These are phyloP conservation scores for Paracorniculantispora psalliotae DNA, from an alignment of 2,329 filamentous ascomycete species.

Conservation along the genomic window DNA sequence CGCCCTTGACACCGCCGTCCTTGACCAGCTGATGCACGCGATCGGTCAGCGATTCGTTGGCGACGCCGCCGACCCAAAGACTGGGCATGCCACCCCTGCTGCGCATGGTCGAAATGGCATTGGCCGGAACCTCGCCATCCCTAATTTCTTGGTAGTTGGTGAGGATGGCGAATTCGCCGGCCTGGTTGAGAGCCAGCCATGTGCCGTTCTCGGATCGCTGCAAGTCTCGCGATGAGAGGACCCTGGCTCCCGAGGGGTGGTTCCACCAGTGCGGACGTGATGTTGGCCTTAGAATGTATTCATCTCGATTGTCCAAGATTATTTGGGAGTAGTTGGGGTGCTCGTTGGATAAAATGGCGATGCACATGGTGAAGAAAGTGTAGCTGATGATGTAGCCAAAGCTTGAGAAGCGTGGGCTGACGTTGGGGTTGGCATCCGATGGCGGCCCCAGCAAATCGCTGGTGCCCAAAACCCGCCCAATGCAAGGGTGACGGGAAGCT, in stretches of 20 bases:
- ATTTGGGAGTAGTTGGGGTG: constrained; percentile 73
- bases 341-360: constrained; percentile 68
- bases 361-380: constrained; percentile 71
- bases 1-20: constrained; percentile 50
- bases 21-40: constrained; percentile 51
- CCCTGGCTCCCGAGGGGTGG: constrained; percentile 36
- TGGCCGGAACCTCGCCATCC: constrained; percentile 41
- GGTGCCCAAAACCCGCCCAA: constrained; percentile 9
- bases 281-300: constrained; percentile 61
- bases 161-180: constrained; percentile 57
- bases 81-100: constrained; percentile 62
- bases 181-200: constrained; percentile 59
- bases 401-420: not conserved
- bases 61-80: constrained; percentile 51
- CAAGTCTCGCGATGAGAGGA: constrained; percentile 58
- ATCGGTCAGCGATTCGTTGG: constrained; percentile 41
- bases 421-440: not conserved
- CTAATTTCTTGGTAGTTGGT: constrained; percentile 61
- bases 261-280: constrained; percentile 61
- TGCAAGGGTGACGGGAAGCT: not conserved
- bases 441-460: not conserved
- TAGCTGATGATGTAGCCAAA: not conserved
- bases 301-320: constrained; percentile 73
- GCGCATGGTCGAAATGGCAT: constrained; percentile 30
- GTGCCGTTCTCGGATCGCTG: constrained; percentile 59